Evolutionary conservation across 2,329 filamentous ascomycete species (phyloP).

Genomic region (Parastagonospora avenae): DNA sequence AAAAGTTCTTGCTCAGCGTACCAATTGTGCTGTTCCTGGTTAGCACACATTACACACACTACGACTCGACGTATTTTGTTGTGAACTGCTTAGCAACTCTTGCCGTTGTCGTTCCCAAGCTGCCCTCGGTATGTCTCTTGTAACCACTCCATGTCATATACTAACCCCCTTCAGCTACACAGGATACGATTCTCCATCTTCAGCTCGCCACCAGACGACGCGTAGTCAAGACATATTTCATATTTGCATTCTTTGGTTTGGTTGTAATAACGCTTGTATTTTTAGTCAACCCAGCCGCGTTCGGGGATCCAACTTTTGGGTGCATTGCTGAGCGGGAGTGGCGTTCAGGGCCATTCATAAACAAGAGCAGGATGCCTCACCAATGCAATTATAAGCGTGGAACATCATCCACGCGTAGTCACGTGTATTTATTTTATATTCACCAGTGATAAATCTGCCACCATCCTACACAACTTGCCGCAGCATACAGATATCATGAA

Average conservation of each 20-base stretch:
- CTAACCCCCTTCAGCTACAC: constrained; percentile 38
- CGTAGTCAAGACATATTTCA: constrained; percentile 20
- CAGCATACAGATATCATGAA: background rate
- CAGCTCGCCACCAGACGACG: constrained; percentile 46
- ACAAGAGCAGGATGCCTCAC: constrained; percentile 15
- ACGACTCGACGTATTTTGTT: constrained; percentile 94
- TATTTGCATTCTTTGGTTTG: constrained; percentile 26
- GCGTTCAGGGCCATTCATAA: constrained; percentile 27
- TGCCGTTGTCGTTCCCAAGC: constrained; percentile 92
- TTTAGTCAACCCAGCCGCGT: constrained; percentile 34
- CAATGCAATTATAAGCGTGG: constrained; percentile 2
- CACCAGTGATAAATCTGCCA: no score
- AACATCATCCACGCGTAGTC: background rate
- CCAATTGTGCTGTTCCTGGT: constrained; percentile 93
- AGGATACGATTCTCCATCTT: constrained; percentile 48
- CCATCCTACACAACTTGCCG: no score
- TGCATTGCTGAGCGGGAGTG: constrained; percentile 33
- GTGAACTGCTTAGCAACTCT: constrained; percentile 95
- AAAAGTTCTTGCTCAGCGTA: constrained; percentile 95
- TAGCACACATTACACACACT: constrained; percentile 98
- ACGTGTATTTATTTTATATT: no score
- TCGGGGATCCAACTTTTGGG: constrained; percentile 28
- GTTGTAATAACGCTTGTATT: constrained; percentile 43
- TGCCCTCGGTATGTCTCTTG: constrained; percentile 78
- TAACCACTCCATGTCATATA: background rate